These are phyloP conservation scores for Cymbopogon citratus DNA, from an alignment of 176 grass and related monocot species.

Conservation along the genomic window DNA sequence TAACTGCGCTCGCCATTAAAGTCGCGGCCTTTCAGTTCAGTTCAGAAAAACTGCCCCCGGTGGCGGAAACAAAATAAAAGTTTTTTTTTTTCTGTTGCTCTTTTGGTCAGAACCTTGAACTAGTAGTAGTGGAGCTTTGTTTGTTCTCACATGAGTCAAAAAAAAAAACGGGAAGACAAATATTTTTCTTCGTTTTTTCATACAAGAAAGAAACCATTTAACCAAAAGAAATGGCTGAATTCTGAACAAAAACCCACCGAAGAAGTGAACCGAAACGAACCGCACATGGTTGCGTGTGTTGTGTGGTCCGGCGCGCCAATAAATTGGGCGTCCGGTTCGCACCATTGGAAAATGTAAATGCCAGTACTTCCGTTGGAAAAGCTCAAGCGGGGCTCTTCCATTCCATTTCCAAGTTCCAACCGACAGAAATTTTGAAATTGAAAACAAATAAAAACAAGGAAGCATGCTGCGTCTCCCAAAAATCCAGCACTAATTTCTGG, in stretches of 20 bases:
- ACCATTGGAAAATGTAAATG: background rate
- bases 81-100: background rate
- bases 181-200: no score
- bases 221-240: background rate
- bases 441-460: background rate
- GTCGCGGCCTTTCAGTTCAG: constrained; percentile 24
- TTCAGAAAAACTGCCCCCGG: background rate
- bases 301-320: background rate
- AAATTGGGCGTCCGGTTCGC: background rate
- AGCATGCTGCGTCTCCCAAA: background rate
- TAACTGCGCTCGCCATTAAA: constrained; percentile 14
- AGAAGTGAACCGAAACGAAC: background rate
- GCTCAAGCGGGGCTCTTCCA: background rate
- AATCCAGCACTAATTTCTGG: background rate
- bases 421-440: background rate
- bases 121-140: background rate
- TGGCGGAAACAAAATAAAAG: background rate
- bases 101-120: background rate
- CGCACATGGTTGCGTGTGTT: background rate
- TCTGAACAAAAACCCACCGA: background rate
- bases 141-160: background rate
- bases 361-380: no score
- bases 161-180: background rate
- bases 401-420: background rate
- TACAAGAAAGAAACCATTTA: background rate